Conservation (phyloP, 1,284 basidiomycete species). For the Apiotrichum mycotoxinovorans region DNA sequence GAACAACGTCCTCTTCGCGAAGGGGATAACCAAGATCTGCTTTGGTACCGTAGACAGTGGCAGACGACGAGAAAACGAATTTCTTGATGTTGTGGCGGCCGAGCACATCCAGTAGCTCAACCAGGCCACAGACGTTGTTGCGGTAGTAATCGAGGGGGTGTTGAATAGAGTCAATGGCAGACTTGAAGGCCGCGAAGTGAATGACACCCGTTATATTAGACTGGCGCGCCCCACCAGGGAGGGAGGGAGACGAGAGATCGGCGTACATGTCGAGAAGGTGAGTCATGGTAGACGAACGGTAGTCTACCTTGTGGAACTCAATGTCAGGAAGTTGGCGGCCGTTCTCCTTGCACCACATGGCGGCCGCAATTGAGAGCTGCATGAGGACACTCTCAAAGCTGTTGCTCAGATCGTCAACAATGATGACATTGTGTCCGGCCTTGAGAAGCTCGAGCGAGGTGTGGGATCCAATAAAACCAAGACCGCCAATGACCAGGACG, state of each 20-base stretch:
- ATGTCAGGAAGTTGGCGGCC: not conserved
- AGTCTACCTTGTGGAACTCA: conserved; percentile 7
- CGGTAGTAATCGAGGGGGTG: conserved; percentile 9
- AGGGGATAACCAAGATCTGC: conserved; percentile 12
- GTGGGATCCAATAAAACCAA: conserved; percentile 11
- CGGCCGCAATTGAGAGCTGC: not conserved
- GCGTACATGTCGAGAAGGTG: conserved; percentile 7
- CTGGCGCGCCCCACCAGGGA: not conserved
- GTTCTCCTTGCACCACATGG: conserved; percentile 2
- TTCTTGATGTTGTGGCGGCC: conserved; percentile 12
- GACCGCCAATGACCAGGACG: conserved; percentile 10
- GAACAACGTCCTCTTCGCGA: conserved; percentile 15
- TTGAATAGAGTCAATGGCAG: conserved; percentile 4
- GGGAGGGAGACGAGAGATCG: not conserved
- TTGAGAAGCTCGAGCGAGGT: conserved; percentile 13
- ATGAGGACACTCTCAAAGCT: not conserved
- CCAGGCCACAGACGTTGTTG: conserved; percentile 14
- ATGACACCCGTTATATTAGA: conserved; percentile 10
- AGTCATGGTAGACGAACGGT: not conserved
- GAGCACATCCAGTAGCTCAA: conserved; percentile 6
- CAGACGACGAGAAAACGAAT: conserved; percentile 18
- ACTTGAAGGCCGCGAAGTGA: conserved; percentile 14
- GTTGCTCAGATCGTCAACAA: conserved; percentile 12
- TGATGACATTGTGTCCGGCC: conserved; percentile 11
- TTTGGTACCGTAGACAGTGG: conserved; percentile 16